Evolutionary conservation across 2,329 filamentous ascomycete species (phyloP), one percentile per base, ranked within the genome.

Genomic region (Talaromyces sp.): DNA sequence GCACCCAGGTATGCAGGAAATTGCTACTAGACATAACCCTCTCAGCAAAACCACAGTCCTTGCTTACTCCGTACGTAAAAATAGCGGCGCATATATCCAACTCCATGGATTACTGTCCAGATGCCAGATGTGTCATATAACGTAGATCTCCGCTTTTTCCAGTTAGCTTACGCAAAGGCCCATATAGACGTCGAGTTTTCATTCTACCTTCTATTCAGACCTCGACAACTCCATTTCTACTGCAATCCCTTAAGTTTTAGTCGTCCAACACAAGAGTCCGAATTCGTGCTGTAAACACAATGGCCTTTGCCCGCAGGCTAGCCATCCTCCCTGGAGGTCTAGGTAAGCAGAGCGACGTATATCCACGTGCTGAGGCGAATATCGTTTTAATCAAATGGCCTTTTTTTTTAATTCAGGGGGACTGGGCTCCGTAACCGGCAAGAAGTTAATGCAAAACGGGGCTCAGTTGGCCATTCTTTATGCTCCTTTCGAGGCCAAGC

Each of bases 401-500:
- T 31, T 9, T 30, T 10, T 30, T n/a, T 10, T n/a, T n/a, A n/a
- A 51, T 7, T 9, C 8, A 56, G 52, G 52, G 3, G 79, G 79
- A 4, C 72, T 82, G 2, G 79, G 79, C 7, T 76, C 77, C 14
- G 73, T 73, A 40, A 79, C 78, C 3, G 80, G 76, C 51, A 68
- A 74, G 57, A 72, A 77, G 16, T 69, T 82, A 1, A 71, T 72
- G 28, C 68, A 75, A 3, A 72, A 78, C 63, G 79, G 79, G 5
- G 77, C 78, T 5, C 73, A 69, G 12, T 67, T 82, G 3, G 80
- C 78, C 7, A 74, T 82, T 14, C 69, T 82, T 0, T 81, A 81
- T 57, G 79, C 79, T 0, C 79, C 79, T 1, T 81, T 81, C 63
- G 79, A 82, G 65, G 72, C 75, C 1, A 60, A 69, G 34, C 71